phyloP scores from a whole-genome alignment of 116 monocot genomes.

The Posidonia oceanica region DNA sequence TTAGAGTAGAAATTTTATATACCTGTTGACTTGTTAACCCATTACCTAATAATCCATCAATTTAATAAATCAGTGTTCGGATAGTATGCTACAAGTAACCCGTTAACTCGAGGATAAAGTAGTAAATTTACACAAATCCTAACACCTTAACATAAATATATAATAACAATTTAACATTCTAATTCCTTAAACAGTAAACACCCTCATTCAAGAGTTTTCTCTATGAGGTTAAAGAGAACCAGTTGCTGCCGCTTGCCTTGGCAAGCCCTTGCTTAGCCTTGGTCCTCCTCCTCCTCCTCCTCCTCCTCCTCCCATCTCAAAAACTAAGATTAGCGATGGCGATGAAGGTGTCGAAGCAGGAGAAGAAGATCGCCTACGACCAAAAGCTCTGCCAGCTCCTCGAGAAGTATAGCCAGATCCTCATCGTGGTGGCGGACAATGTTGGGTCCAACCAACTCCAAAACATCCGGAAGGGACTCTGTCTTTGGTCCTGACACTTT shows the following conservation, averaged over 20 bases:
- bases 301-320: not conserved
- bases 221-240: slow-evolving; percentile 8
- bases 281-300: slow-evolving; percentile 16
- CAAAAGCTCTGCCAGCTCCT: slow-evolving; percentile 8
- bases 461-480: slow-evolving; percentile 48
- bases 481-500: slow-evolving; percentile 49
- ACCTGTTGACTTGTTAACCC: too few relatives aligned
- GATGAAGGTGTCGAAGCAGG: slow-evolving; percentile 25
- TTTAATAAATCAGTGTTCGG: too few relatives aligned
- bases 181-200: too few relatives aligned
- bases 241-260: slow-evolving; percentile 13
- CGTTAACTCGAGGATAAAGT: too few relatives aligned
- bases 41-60: too few relatives aligned
- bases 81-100: too few relatives aligned
- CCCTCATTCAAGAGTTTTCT: too few relatives aligned
- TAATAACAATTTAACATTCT: too few relatives aligned
- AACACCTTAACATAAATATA: too few relatives aligned
- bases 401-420: slow-evolving; percentile 25
- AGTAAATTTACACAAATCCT: too few relatives aligned
- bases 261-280: slow-evolving; percentile 15
- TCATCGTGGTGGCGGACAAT: slow-evolving; percentile 31
- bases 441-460: slow-evolving; percentile 40
- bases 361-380: slow-evolving; percentile 44
- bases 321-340: slow-evolving; percentile 10
- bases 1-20: too few relatives aligned